phyloP scores from a whole-genome alignment of 169 alveolate genomes.

The Eimeria falciformis region DNA sequence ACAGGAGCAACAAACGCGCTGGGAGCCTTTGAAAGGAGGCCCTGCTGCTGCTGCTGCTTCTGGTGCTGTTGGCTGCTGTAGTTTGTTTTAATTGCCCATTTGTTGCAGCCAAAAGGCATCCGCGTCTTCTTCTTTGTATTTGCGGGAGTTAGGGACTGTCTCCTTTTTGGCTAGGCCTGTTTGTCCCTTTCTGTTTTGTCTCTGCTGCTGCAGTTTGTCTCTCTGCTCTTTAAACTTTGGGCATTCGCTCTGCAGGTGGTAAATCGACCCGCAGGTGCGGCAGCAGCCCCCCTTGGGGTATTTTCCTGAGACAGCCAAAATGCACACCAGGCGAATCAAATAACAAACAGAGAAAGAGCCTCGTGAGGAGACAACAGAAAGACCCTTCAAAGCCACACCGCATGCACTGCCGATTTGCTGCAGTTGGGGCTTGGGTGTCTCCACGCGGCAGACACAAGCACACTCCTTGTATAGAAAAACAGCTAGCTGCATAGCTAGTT shows the following conservation, averaged over 20 bases:
- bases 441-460: not conserved
- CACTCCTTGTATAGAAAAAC: not conserved
- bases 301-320: slow-evolving; percentile 62
- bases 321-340: not conserved
- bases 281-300: slow-evolving; percentile 80
- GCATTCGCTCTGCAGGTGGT: slow-evolving; percentile 75
- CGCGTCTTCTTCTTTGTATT: not conserved
- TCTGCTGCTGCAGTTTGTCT: not conserved
- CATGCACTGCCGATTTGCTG: not conserved
- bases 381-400: not conserved
- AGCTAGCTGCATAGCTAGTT: not conserved
- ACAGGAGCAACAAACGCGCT: no score
- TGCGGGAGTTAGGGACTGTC: not conserved
- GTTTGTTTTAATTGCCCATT: not conserved
- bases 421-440: not conserved
- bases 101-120: slow-evolving; percentile 18
- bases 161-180: not conserved
- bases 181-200: not conserved
- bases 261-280: slow-evolving; percentile 76
- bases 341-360: not conserved
- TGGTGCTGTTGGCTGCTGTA: no score
- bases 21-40: no score
- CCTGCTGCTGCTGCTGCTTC: no score
- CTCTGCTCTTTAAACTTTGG: slow-evolving; percentile 12
- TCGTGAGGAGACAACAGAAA: not conserved